Evolutionary conservation across 768 basidiomycete species (phyloP).

Genomic region (Paxillus rubicundulus): DNA sequence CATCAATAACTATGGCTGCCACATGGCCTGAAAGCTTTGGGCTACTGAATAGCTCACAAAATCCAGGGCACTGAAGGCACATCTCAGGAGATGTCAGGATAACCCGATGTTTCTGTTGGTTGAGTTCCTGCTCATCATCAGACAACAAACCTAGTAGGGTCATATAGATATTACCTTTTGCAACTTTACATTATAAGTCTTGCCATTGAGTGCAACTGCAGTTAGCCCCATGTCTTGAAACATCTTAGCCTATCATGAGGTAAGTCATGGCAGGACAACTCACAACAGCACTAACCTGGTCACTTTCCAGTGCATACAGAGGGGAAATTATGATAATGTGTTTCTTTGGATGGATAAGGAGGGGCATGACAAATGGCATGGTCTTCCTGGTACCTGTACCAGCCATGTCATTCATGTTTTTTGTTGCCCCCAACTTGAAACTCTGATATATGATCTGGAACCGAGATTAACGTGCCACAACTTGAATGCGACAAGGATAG

Average conservation of each 20-base stretch:
- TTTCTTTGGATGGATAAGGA: conserved; percentile 9
- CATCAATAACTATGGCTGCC: conserved; percentile 13
- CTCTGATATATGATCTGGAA: too few relatives aligned
- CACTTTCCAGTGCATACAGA: conserved; percentile 17
- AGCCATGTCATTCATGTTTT: too few relatives aligned
- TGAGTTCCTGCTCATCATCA: not conserved
- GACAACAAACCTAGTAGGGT: not conserved
- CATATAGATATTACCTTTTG: conserved; percentile 23
- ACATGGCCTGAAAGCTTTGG: conserved; percentile 10
- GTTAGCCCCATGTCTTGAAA: conserved; percentile 30
- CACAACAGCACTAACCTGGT: conserved; percentile 18
- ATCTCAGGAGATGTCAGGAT: too few relatives aligned
- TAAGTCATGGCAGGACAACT: not conserved
- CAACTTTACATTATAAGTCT: conserved; percentile 30
- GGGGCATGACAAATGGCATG: conserved; percentile 19
- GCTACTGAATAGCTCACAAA: conserved; percentile 17
- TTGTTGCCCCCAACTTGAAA: too few relatives aligned
- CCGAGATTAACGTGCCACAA: too few relatives aligned
- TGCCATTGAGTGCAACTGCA: conserved; percentile 36
- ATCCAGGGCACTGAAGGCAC: conserved; percentile 8
- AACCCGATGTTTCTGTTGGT: too few relatives aligned
- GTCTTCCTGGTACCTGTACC: conserved; percentile 22
- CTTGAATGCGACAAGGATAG: too few relatives aligned
- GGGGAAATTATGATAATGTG: conserved; percentile 19
- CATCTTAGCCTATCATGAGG: conserved; percentile 20